These are phyloP conservation scores for Trametes villosa DNA, from an alignment of 768 basidiomycete genomes.

Conservation along the genomic window DNA sequence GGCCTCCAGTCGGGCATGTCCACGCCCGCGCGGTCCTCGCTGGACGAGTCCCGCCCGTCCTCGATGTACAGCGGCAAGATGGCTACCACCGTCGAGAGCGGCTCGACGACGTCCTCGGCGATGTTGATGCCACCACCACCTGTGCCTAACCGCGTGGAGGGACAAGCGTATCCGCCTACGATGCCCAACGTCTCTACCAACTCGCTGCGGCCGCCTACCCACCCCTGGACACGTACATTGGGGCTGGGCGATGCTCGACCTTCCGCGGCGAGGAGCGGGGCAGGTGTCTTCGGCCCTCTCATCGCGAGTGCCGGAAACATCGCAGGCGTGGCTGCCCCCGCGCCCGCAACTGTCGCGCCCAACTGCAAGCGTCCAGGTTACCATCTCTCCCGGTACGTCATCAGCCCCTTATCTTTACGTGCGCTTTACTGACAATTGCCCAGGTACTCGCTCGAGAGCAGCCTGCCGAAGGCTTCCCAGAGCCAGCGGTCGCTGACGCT, in stretches of 20 bases:
- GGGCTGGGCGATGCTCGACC: constrained; percentile 29
- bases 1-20: constrained; percentile 30
- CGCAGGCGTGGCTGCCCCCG: constrained; percentile 62
- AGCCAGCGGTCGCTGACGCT: constrained; percentile 2
- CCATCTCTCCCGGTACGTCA: constrained; percentile 59
- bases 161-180: constrained; percentile 4
- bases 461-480: constrained; percentile 14
- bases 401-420: not conserved
- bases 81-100: not conserved
- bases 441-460: constrained; percentile 36
- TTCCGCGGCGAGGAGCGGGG: constrained; percentile 51
- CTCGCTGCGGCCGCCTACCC: constrained; percentile 17
- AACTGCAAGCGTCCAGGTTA: constrained; percentile 68
- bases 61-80: constrained; percentile 17
- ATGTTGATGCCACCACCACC: constrained; percentile 8
- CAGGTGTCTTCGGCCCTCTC: constrained; percentile 70
- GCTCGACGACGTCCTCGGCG: constrained; percentile 5
- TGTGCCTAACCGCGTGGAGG: not conserved
- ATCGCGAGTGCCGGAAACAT: constrained; percentile 72
- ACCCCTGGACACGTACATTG: constrained; percentile 19
- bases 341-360: constrained; percentile 53
- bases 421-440: not conserved
- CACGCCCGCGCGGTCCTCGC: constrained; percentile 28
- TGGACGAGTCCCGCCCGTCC: constrained; percentile 27
- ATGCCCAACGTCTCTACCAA: constrained; percentile 5